Evolutionary conservation across 176 grass and related monocot species (phyloP), one percentile per base, ranked within the genome.

Genomic region (Raddia distichophylla): DNA sequence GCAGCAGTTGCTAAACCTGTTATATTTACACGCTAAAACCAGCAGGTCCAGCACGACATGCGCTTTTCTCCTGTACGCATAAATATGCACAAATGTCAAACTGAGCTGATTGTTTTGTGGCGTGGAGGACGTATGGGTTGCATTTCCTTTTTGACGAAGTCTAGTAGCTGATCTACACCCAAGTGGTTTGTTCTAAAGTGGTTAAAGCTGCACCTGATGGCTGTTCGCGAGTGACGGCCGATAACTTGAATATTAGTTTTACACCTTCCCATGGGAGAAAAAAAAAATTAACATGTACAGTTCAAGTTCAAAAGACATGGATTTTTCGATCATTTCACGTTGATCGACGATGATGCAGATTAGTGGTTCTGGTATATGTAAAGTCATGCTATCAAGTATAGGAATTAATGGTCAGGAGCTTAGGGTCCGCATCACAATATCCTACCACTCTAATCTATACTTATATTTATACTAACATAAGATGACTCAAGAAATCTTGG

Each of bases 121-220:
- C 75, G 56, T 71, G 55, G 15, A 58, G 13, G 64, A 27, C 22
- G 45, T 48, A 67, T 45, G 61, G 35, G 42, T 14, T 49, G 40
- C 19, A n/a, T 44, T 3, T 50, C 22, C 12, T 67, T 88, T 82
- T 86, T 90, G 78, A 86, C 88, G 1, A 50, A 77, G 83, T 78
- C 18, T 74, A 18, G 16, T 40, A 40, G 37, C 37, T 40, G 37
- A 1, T 56, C 49, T n/a, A 11, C 73, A 5, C 14, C 5, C 44
- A 5, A 34, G 51, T 61, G 79, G 67, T 17, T 67, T 52, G 46
- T 89, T 81, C 77, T n/a, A 85, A 85, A 90, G 73, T 51, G 15
- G 83, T 85, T 90, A 82, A 90, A 86, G 79, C 54, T 78, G 88
- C 83, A 82, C 69, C 50, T 44, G 33, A 18, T 43, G 52, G 37